These are phyloP conservation scores for Rachicladosporium sp. DNA, from an alignment of 2,329 filamentous ascomycete genomes.

Conservation along the genomic window DNA sequence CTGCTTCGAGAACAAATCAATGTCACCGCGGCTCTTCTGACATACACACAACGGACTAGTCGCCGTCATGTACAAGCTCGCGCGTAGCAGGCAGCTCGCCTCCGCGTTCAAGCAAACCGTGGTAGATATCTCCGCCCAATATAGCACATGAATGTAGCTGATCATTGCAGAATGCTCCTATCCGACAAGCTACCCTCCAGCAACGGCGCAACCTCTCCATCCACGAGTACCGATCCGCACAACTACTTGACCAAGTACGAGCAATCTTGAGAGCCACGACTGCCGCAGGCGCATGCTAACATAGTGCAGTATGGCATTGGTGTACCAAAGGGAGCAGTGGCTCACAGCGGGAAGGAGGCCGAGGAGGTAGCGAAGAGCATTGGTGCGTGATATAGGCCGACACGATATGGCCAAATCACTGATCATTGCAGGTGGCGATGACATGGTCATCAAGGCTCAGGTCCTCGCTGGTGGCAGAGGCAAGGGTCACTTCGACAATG, in stretches of 20 bases:
- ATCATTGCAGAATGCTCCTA: conserved; percentile 40
- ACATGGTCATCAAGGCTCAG: conserved; percentile 99
- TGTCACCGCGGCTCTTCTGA: not conserved
- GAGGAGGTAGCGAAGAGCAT: conserved; percentile 85
- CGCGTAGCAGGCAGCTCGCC: conserved; percentile 68
- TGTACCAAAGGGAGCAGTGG: conserved; percentile 81
- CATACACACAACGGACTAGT: not conserved
- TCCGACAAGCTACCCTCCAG: conserved; percentile 35
- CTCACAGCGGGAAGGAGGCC: conserved; percentile 71
- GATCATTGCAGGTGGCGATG: conserved; percentile 52
- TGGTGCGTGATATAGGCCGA: conserved; percentile 37
- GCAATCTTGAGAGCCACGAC: conserved; percentile 4
- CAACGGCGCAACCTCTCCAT: conserved; percentile 86
- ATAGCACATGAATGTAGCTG: not conserved
- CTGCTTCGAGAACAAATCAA: not conserved
- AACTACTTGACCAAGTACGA: conserved; percentile 61
- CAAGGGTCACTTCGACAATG: conserved; percentile 96
- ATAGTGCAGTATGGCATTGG: conserved; percentile 72
- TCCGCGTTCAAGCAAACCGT: conserved; percentile 67
- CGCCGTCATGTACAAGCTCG: conserved; percentile 68
- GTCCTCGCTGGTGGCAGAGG: conserved; percentile 94
- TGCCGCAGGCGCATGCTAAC: conserved; percentile 16
- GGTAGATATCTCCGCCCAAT: conserved; percentile 33
- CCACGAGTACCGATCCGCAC: conserved; percentile 94
- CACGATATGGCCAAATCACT: conserved; percentile 10